phyloP scores from a whole-genome alignment of 306 rosid species.

The Acacia crassicarpa region DNA sequence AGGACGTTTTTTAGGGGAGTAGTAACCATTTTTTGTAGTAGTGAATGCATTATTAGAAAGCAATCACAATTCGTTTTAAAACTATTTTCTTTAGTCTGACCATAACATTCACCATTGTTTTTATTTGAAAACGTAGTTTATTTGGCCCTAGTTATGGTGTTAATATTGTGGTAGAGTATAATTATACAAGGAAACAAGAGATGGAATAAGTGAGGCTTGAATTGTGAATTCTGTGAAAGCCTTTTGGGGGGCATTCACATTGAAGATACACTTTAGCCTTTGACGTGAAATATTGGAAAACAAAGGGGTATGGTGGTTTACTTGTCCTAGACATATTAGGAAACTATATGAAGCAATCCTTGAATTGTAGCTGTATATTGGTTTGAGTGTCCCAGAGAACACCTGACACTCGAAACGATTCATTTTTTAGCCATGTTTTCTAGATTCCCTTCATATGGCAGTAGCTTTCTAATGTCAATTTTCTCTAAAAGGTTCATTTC shows the following conservation, averaged over 20 bases:
- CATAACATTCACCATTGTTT: neutral
- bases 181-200: neutral
- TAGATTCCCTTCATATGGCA: conserved; percentile 37
- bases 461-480: neutral
- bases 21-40: too few relatives aligned
- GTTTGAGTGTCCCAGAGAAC: conserved; percentile 29
- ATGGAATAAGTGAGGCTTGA: neutral
- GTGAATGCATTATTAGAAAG: neutral
- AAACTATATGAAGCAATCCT: conserved; percentile 18
- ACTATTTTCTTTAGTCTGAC: neutral
- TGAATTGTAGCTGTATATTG: conserved; percentile 30
- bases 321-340: conserved; percentile 28
- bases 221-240: conserved; percentile 19
- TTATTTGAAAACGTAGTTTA: neutral
- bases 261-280: conserved; percentile 33
- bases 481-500: conserved; percentile 23
- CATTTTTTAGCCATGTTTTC: conserved; percentile 48
- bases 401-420: conserved; percentile 32
- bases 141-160: conserved; percentile 21
- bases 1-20: too few relatives aligned
- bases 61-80: neutral
- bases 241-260: conserved; percentile 38
- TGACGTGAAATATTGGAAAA: conserved; percentile 21
- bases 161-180: neutral
- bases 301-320: conserved; percentile 9